These are phyloP conservation scores for Saccharomycopsis hybrid DNA, from an alignment of 1,139 yeast species.

Conservation along the genomic window DNA sequence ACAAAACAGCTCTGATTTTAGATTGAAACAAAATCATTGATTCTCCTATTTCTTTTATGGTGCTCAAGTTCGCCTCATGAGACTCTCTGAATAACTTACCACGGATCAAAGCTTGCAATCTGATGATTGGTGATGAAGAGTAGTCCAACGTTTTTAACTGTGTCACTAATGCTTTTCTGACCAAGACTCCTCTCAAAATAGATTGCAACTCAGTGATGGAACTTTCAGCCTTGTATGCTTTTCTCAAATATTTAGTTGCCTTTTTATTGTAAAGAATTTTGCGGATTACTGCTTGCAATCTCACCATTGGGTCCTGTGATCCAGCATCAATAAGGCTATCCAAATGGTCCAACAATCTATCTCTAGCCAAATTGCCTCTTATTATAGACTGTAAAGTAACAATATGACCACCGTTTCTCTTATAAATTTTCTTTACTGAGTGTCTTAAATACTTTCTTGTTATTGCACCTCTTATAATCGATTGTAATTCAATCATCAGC, in stretches of 20 bases:
- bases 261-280: not conserved
- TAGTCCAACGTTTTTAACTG: conserved; percentile 11
- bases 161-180: conserved; percentile 7
- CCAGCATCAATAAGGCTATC: not conserved
- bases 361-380: conserved; percentile 10
- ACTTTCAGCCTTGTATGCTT: not conserved
- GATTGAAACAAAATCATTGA: conserved; percentile 9
- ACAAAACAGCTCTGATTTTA: conserved; percentile 2
- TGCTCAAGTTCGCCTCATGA: not conserved
- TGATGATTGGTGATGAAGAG: not conserved
- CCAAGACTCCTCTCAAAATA: conserved; percentile 9
- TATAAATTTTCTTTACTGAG: conserved; percentile 12
- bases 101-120: conserved; percentile 14
- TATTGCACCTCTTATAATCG: conserved; percentile 15
- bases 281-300: conserved; percentile 11
- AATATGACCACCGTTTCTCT: conserved; percentile 18
- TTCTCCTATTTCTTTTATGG: not conserved
- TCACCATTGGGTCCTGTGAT: not conserved
- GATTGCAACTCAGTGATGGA: conserved; percentile 10
- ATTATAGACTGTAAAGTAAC: conserved; percentile 23
- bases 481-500: conserved; percentile 9
- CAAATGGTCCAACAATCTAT: conserved; percentile 1
- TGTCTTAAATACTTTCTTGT: conserved; percentile 15
- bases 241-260: not conserved
- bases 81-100: not conserved